Percentiles rank a stretch among this genome's conserved stretches.
Conservation (phyloP, 2,329 filamentous ascomycete species). For the Colletotrichum sp. region DNA sequence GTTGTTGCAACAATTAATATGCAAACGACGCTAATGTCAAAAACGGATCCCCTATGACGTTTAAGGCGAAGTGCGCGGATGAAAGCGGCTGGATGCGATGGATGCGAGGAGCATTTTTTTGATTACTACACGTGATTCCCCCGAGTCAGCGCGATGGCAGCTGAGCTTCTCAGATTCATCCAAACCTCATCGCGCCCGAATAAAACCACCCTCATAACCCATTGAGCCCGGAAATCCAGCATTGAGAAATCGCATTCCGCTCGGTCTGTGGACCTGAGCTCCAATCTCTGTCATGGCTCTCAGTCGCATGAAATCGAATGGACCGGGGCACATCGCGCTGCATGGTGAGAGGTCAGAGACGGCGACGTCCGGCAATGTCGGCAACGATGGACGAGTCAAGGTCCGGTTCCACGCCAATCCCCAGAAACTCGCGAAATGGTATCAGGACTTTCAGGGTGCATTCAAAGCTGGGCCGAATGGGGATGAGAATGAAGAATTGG, state of each 20-base stretch:
- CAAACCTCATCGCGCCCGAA: not conserved
- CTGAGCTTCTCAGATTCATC: not conserved
- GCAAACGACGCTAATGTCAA: not conserved
- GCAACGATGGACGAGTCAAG: conserved; percentile 33
- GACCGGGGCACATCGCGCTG: conserved; percentile 29
- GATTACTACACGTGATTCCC: conserved; percentile 2
- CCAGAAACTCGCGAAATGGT: conserved; percentile 29
- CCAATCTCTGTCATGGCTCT: conserved; percentile 26
- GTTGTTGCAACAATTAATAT: not conserved
- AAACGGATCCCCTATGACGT: not conserved
- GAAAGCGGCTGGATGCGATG: not conserved
- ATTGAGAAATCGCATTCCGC: not conserved
- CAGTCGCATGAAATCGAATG: conserved; percentile 30
- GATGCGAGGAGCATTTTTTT: not conserved
- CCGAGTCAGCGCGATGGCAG: not conserved
- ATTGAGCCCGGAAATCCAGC: not conserved
- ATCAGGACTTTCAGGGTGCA: conserved; percentile 23
- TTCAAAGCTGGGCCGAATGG: not conserved
- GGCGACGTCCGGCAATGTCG: conserved; percentile 29
- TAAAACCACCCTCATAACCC: not conserved
- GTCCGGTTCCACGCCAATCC: conserved; percentile 34
- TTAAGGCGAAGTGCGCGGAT: not conserved
- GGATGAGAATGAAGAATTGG: not conserved
- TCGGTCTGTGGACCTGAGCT: not conserved
- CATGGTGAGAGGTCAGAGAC: conserved; percentile 24